These are phyloP conservation scores for Populus pruinosa DNA, from an alignment of 345 rosid species.

Conservation along the genomic window DNA sequence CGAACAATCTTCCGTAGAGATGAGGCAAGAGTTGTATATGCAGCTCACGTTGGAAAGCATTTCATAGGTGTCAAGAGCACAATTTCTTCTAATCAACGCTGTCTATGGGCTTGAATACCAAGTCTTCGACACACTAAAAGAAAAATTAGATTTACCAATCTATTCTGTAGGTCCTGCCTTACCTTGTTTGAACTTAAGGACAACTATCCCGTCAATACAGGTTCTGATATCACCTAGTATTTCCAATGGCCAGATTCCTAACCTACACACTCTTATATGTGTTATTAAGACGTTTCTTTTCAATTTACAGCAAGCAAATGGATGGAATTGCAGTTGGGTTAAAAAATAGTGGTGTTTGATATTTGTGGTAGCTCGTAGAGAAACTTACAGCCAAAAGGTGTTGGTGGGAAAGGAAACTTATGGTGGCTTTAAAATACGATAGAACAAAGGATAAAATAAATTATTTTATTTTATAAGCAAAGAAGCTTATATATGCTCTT, in stretches of 20 bases:
- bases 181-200: constrained; percentile 22
- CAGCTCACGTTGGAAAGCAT: constrained; percentile 36
- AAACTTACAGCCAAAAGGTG: constrained; percentile 9
- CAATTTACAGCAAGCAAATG: constrained; percentile 29
- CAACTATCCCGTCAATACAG: background rate
- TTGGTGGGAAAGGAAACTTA: accelerated
- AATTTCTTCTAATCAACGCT: constrained; percentile 49
- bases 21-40: constrained; percentile 16
- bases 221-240: background rate
- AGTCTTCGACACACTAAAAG: constrained; percentile 29
- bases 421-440: no score
- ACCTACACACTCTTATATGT: constrained; percentile 34
- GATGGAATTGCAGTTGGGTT: constrained; percentile 39
- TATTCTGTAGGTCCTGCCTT: constrained; percentile 41
- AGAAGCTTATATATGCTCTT: no score
- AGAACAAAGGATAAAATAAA: accelerated
- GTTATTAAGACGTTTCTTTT: constrained; percentile 39
- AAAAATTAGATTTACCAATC: constrained; percentile 22
- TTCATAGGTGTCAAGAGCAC: constrained; percentile 40
- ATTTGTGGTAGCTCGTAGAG: constrained; percentile 41
- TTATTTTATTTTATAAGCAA: no score
- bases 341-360: constrained; percentile 26
- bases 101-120: constrained; percentile 46
- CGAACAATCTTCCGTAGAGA: constrained; percentile 22
- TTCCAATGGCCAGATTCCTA: constrained; percentile 41